These are phyloP conservation scores for Penicillium nordicum DNA, from an alignment of 2,329 filamentous ascomycete species.

Conservation along the genomic window DNA sequence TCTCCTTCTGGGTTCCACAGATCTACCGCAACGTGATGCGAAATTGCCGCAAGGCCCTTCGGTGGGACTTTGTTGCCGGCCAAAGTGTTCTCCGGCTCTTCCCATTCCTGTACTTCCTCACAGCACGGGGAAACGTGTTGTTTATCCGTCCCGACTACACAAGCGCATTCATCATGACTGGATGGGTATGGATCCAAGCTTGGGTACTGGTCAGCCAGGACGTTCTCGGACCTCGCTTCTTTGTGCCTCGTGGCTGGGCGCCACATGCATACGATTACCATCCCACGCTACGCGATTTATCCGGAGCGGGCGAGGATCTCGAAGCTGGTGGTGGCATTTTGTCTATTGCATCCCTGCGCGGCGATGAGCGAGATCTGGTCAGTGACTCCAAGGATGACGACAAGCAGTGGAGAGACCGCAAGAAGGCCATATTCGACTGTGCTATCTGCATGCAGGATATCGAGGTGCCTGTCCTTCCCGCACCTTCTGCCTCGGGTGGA, in stretches of 20 bases:
- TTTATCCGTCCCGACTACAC: constrained; percentile 67
- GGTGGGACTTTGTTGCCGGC: constrained; percentile 85
- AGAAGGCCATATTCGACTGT: constrained; percentile 73
- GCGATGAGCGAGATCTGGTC: constrained; percentile 40
- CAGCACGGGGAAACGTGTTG: constrained; percentile 72
- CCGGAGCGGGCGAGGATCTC: constrained; percentile 63
- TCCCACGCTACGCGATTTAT: constrained; percentile 64
- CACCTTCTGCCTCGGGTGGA: constrained; percentile 50
- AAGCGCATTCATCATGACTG: constrained; percentile 62
- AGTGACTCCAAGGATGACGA: constrained; percentile 41
- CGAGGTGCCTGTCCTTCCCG: constrained; percentile 73
- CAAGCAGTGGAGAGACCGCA: constrained; percentile 46
- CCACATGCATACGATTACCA: constrained; percentile 84
- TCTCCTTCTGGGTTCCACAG: constrained; percentile 90
- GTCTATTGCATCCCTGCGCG: constrained; percentile 69
- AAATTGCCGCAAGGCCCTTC: constrained; percentile 86
- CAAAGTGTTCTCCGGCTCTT: constrained; percentile 74
- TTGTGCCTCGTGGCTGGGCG: constrained; percentile 66
- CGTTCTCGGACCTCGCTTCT: constrained; percentile 82
- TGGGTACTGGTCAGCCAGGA: constrained; percentile 76
- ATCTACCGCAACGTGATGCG: constrained; percentile 86
- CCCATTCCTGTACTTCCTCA: constrained; percentile 83
- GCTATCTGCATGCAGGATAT: constrained; percentile 91
- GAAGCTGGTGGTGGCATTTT: constrained; percentile 71
- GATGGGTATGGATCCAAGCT: constrained; percentile 86